Base-by-base conservation (phyloP, 1,284 basidiomycete species). In the Fomes fomentarius region DNA sequence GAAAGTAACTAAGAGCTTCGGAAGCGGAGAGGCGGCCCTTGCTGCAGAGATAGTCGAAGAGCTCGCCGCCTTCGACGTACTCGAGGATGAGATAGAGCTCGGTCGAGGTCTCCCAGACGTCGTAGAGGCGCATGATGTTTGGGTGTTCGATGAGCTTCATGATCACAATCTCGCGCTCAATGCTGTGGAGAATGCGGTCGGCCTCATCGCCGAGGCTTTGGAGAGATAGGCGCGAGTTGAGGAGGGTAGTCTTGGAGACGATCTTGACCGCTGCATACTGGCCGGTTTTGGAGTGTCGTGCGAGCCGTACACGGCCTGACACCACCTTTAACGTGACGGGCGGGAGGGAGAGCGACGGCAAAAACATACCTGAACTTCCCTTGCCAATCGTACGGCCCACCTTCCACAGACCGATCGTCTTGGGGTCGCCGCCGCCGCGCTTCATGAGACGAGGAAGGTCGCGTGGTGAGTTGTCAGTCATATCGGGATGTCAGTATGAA, bases 111-210 rank as follows among this genome's bases (percentile, higher is more conserved):
- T 99, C 96, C 91, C 94, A 98, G 56, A 99, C 96, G 69, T 99
- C 96, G 76, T 96, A 96, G 38, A 99, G 82, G 47, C 88, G 89
- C 79, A 94, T 84, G 60, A 99, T 87, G 72, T 98, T 98, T 2
- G 96, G 96, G 69, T 99, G 96, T 65, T 97, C 92, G 66, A 99
- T 92, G 57, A 99, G 87, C 73, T 98, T 98, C 96, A 99, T 98
- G 71, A 99, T 93, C 64, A 98, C 94, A 57, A 99, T 98, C 74
- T 99, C 97, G 60, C 96, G 85, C 73, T 98, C 95, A 61, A 98
- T 89, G 41, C 89, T 88, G 42, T 93, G 82, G 56, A 91, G 80
- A 57, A 81, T 82, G 57, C 81, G 83, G 58, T 85, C 85, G 7
- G 82, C 77, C 57, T 85, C 84, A 62, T 85, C 87, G 22, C 79